Conservation (phyloP, 352 stramenopile species). For the Peronospora belbahrii region DNA sequence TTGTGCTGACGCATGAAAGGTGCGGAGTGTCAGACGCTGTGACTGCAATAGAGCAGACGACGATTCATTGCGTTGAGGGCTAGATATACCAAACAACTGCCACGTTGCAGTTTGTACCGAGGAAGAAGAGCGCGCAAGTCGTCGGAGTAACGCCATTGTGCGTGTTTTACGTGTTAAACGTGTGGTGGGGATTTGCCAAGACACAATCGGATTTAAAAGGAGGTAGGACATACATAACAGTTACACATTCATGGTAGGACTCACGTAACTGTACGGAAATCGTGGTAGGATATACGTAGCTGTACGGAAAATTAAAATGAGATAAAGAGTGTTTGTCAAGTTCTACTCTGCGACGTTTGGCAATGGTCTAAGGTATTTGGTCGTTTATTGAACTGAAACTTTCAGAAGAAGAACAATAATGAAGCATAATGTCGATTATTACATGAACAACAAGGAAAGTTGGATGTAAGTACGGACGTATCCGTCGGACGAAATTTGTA, state of each 20-base stretch:
- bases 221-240: neutral
- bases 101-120: conserved; percentile 7
- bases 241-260: neutral
- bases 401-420: neutral
- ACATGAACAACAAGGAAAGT: neutral
- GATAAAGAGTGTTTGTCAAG: neutral
- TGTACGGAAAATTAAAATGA: no score
- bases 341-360: neutral
- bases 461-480: neutral
- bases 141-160: conserved; percentile 25
- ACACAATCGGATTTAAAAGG: conserved; percentile 5
- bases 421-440: neutral
- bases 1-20: conserved; percentile 58
- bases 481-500: neutral
- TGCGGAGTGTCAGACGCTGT: conserved; percentile 20
- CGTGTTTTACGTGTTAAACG: no score
- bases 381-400: no score
- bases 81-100: conserved; percentile 2
- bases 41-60: neutral
- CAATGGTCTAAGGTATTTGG: neutral
- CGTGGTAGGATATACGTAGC: no score
- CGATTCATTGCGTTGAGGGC: neutral
- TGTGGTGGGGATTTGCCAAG: neutral
- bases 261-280: no score
- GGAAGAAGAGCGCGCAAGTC: conserved; percentile 18